Base-by-base conservation (phyloP, 73 alveolate species). In the Paraurostyla sp. region DNA sequence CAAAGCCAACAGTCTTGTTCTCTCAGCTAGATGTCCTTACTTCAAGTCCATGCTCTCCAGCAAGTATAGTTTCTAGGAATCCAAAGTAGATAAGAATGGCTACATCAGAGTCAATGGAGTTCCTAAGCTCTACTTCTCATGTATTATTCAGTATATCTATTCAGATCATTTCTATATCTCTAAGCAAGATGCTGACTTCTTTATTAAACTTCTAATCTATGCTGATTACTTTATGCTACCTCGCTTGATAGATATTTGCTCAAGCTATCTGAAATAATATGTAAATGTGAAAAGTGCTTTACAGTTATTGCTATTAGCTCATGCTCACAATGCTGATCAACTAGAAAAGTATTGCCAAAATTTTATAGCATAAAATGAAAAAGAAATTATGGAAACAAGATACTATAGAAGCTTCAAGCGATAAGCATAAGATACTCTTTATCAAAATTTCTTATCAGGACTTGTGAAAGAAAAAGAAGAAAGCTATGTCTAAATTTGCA, bases 221-320 rank as follows among this genome's bases (percentile, higher is more conserved):
- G 91, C 91, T 3, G 91, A 81, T 36, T 81, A 50, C 83, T 81
- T 81, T 30, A 32, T 27, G 38, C 71, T 81, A 15, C 71, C 52
- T 3, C 42, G 91, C 16, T 51, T 81, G 20, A 38, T 59, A 9
- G 83, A 81, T 11, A 81, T 50, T 18, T 81, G 91, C 91, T 36
- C 73, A 15, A 38, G 50, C 29, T 38, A 58, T 33, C 71, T 81
- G 20, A 57, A 58, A 33, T 20, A 81, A 15, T 57, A 32, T 33
- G 91, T 81, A 2, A 59, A 32, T 43, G 50, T 3, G 2, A 59
- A 81, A 38, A 81, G 83, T 36, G 82, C 60, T 3, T 22, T 81
- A 6, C 30, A 16, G 48, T 6, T 81, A 4, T 60, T 50, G 16
- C 83, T 81, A 1, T 20, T 59, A 0, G 91, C 91, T 33, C 68